Evolutionary conservation across 108 stramenopile genomes (phyloP), one percentile per base, ranked within the genome.

Genomic region (Parietichytrium sp.): DNA sequence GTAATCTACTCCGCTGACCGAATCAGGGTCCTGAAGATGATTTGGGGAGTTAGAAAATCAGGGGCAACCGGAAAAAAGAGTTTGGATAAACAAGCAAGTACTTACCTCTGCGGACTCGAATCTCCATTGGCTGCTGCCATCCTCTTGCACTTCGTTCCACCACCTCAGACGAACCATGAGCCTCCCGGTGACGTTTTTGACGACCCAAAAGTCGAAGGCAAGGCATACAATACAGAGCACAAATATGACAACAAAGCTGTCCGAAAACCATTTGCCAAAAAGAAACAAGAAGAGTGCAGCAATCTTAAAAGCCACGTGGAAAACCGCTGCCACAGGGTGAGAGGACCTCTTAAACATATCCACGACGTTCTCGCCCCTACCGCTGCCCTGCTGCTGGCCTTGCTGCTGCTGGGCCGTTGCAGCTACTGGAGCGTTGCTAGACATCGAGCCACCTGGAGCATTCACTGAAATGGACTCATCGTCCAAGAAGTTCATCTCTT

Each of bases 141-240:
- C 89, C 23, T 89, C 89, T 54, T 55, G 78, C 13, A 88, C 80
- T 47, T 87, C 52, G 50, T 85, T 89, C 89, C 90, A 89, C 90
- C 90, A 90, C 10, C 90, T 84, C 7, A 90, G 83, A 20, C 90
- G 89, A 26, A 90, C 90, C 78, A 89, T 80, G 0, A 87, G 16
- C 6, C 84, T 55, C n/a, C 88, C 88, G 12, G 87, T 85, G 23
- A 89, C 79, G 48, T 90, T 90, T 33, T 90, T 90, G 18, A 90
- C 89, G 2, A 88, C 87, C 90, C 90, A 90, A 82, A 90, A 90
- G 83, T 90, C 90, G 49, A 86, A 86, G n/a, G 90, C 90, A 36
- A 89, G 82, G 53, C 88, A 52, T 23, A 90, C 52, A 4, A 90
- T 84, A 79, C 86, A 87, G 23, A 89, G 42, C 48, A 90, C 86